Conservation (phyloP, 2,329 filamentous ascomycete genomes). For the Cladorrhinum sp. region DNA sequence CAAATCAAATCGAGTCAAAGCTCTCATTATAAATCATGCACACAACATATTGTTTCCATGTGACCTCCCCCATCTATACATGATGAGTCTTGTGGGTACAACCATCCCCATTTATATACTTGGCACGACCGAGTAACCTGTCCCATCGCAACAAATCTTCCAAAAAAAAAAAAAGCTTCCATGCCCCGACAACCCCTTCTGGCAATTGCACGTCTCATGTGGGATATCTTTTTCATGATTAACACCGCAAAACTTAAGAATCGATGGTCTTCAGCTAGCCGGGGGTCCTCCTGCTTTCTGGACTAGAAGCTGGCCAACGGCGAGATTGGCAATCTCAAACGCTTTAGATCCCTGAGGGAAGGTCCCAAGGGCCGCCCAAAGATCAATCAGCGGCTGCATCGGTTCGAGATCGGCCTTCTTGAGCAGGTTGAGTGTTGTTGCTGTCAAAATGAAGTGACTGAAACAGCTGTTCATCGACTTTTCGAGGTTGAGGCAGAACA, state of each 20-base stretch:
- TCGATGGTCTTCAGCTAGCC: slow-evolving; percentile 9
- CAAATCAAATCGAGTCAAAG: not conserved
- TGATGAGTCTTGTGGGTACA: not conserved
- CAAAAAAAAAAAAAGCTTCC: not conserved
- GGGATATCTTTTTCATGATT: not conserved
- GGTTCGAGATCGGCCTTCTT: slow-evolving; percentile 89
- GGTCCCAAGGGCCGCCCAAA: slow-evolving; percentile 86
- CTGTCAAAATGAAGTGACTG: slow-evolving; percentile 77
- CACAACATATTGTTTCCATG: not conserved
- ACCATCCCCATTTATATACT: slow-evolving; percentile 5
- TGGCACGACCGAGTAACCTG: not conserved
- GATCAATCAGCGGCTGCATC: slow-evolving; percentile 89
- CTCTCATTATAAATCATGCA: not conserved
- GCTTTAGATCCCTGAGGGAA: slow-evolving; percentile 74
- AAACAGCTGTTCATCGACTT: slow-evolving; percentile 86
- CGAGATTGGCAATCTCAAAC: slow-evolving; percentile 62
- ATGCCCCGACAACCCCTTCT: not conserved
- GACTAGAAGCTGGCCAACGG: slow-evolving; percentile 57
- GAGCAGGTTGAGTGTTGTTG: slow-evolving; percentile 78
- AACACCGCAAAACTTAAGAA: not conserved
- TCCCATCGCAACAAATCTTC: not conserved
- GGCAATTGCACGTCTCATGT: too few relatives aligned
- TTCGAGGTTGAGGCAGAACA: slow-evolving; percentile 77
- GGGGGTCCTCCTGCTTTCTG: slow-evolving; percentile 35
- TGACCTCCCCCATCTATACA: not conserved